Conservation (phyloP, 805 yeast genomes). For the Nakazawaea ishiwadae region DNA sequence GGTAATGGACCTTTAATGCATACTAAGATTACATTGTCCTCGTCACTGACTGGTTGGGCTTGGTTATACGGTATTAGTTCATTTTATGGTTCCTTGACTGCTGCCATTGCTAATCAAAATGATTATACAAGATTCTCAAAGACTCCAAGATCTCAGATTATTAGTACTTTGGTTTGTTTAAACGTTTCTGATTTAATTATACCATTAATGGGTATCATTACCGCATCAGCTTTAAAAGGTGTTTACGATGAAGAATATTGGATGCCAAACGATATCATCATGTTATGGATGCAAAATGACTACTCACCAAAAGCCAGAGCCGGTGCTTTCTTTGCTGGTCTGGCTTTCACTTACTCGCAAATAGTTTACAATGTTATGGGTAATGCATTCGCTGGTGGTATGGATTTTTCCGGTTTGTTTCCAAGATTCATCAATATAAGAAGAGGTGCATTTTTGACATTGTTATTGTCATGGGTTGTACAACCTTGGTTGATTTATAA, state of each 20-base stretch:
- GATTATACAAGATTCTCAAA: constrained; percentile 34
- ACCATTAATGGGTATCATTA: constrained; percentile 38
- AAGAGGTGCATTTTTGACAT: constrained; percentile 40
- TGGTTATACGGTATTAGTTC: constrained; percentile 34
- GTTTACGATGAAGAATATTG: constrained; percentile 30
- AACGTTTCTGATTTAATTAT: constrained; percentile 30
- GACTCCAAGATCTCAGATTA: constrained; percentile 8
- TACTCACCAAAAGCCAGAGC: constrained; percentile 30
- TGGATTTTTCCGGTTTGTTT: constrained; percentile 44
- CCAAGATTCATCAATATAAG: constrained; percentile 39
- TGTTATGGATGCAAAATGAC: constrained; percentile 24
- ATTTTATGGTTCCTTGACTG: constrained; percentile 33
- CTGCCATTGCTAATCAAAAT: constrained; percentile 35
- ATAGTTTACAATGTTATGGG: constrained; percentile 34
- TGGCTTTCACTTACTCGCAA: constrained; percentile 29
- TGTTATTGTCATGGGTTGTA: constrained; percentile 27
- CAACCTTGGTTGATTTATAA: constrained; percentile 36
- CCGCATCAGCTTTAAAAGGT: constrained; percentile 33
- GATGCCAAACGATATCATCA: constrained; percentile 30
- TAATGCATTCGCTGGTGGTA: constrained; percentile 42
- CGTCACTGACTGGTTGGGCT: constrained; percentile 31
- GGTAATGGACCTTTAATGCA: constrained; percentile 24
- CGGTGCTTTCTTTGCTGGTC: constrained; percentile 30
- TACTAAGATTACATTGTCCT: constrained; percentile 18
- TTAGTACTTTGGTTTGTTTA: constrained; percentile 17